These are phyloP conservation scores for Lachnellula willkommii DNA, from an alignment of 2,329 filamentous ascomycete genomes.

Conservation along the genomic window DNA sequence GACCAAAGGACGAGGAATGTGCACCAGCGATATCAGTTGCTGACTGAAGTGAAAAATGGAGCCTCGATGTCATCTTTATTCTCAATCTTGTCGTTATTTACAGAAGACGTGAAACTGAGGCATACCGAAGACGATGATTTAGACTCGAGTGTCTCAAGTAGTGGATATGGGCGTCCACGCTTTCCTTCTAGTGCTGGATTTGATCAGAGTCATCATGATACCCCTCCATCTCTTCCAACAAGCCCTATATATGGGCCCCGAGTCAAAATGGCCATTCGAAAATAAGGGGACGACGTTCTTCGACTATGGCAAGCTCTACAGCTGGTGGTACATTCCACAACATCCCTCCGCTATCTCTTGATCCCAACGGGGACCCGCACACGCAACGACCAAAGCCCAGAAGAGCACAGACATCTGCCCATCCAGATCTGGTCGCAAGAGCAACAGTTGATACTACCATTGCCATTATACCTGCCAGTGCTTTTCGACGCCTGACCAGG, in stretches of 20 bases:
- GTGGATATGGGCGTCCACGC: slow-evolving; percentile 26
- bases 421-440: slow-evolving; percentile 94
- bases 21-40: slow-evolving; percentile 83
- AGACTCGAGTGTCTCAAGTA: slow-evolving; percentile 34
- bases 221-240: slow-evolving; percentile 30
- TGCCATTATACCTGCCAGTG: slow-evolving; percentile 94
- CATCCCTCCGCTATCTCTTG: slow-evolving; percentile 73
- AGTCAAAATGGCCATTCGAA: slow-evolving; percentile 40
- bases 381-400: slow-evolving; percentile 34
- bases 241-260: slow-evolving; percentile 29
- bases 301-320: slow-evolving; percentile 29
- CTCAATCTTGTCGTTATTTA: slow-evolving; percentile 94
- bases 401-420: slow-evolving; percentile 62
- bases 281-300: slow-evolving; percentile 43
- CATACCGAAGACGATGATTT: slow-evolving; percentile 54
- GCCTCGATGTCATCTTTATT: slow-evolving; percentile 98
- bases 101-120: slow-evolving; percentile 81
- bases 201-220: slow-evolving; percentile 24
- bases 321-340: slow-evolving; percentile 43
- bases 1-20: slow-evolving; percentile 53
- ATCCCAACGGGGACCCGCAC: slow-evolving; percentile 34
- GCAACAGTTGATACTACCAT: slow-evolving; percentile 96
- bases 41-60: slow-evolving; percentile 96
- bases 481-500: slow-evolving; percentile 84
- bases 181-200: slow-evolving; percentile 24